Evolutionary conservation across 805 yeast genomes (phyloP), one percentile per base, ranked within the genome.

Genomic region (Pichia cabralensis): DNA sequence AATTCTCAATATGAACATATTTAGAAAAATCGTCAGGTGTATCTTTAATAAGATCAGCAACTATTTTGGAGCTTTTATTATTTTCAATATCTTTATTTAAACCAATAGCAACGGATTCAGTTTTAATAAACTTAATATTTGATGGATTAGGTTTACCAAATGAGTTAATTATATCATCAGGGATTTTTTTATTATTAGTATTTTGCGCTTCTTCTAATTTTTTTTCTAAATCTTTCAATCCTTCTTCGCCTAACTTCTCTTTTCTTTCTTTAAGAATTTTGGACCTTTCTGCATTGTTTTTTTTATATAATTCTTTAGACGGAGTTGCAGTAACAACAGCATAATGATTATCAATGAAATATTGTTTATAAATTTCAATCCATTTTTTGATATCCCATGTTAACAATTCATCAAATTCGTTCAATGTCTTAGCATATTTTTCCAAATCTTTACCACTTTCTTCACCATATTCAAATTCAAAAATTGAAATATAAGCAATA

Each of bases 401-500:
- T 10, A 58, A 38, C 34, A 89, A 62, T 1, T 46, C 60, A 15
- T 76, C 79, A 53, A 69, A 84, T 41, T 80, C 92, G 8, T 56
- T 47, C 33, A 83, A 57, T 33, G 69, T 65, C 40, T 70, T 67
- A 17, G 74, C 44, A 67, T 80, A 71, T n/a, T 56, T 53, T 3
- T 61, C 56, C 39, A 89, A 60, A 35, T 76, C 74, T 6, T 69
- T 54, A 2, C 82, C 82, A 37, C 74, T 75, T 2, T 55, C 46
- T 30, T 73, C 63, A 31, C 96, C 95, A 50, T 89, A 92, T 8
- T 85, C 50, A 54, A 85, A 89, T 47, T 84, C 94, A 25, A 67
- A 66, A 33, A 85, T 80, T 7, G 86, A 85, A 39, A 76, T 64
- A 28, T 70, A 71, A 1, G 85, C 69, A 34, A 86, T 62, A 5